Evolutionary conservation across 2,329 filamentous ascomycete species (phyloP), one percentile per base, ranked within the genome.

Genomic region (Myriosclerotinia duriaeana): DNA sequence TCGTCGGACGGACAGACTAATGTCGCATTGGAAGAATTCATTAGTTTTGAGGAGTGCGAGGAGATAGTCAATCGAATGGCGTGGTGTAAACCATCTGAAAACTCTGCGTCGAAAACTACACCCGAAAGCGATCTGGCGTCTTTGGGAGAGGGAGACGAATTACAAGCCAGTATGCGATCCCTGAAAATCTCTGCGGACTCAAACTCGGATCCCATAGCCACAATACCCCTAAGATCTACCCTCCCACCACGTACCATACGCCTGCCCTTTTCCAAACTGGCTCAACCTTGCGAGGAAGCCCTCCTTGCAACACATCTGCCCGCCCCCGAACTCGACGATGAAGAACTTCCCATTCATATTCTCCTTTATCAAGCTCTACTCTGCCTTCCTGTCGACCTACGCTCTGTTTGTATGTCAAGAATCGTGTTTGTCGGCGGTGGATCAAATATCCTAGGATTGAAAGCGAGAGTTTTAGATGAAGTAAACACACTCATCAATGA

Each of bases 401-500:
- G 95, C 34, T 89, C 90, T 0, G 79, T 89, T 5, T 97, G 94
- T 77, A 95, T 97, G 87, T 88, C 93, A 1, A 90, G 94, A 50
- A 90, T 98, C 55, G 82, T 97, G 20, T 90, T 99, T 74, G 89
- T 89, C 0, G 95, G 95, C 42, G 92, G 92, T 2, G 90, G 90
- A 58, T 87, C 92, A 7, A 85, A 85, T 36, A 87, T 97, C 11
- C 84, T 93, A 0, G 95, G 95, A 0, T 79, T 99, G 36, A 92
- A 91, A 71, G 82, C 84, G 34, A 87, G 94, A 36, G 83, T 97
- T 48, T 78, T 97, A 42, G 85, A 89, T 66, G 93, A 98, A 72
- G 79, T 98, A 0, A 83, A 84, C 5, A 78, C 80, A 1, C 79
- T 97, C 0, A 83, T 95, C 6, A 81, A 87, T 20, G 80, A 83